Conservation (phyloP, 2,329 filamentous ascomycete genomes). For the Phialophora chinensis region DNA sequence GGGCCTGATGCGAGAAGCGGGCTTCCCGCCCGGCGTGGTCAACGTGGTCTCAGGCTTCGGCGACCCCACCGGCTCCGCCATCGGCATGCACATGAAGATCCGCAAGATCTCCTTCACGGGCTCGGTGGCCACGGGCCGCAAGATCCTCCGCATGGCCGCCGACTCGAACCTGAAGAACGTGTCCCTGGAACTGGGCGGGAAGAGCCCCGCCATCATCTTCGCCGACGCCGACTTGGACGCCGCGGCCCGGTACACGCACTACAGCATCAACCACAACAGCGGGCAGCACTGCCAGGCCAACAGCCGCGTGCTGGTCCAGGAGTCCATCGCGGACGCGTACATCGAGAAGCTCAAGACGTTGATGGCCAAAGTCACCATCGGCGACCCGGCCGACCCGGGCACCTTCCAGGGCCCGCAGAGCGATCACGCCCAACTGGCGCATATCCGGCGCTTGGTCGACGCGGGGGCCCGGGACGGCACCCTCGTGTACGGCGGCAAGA, state of each 20-base stretch:
- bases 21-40: slow-evolving; percentile 56
- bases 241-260: slow-evolving; percentile 46
- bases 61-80: slow-evolving; percentile 62
- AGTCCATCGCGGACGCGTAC: slow-evolving; percentile 58
- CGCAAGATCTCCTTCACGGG: slow-evolving; percentile 47
- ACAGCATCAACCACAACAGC: slow-evolving; percentile 43
- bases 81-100: slow-evolving; percentile 43
- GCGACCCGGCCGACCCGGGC: slow-evolving; percentile 51
- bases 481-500: slow-evolving; percentile 51
- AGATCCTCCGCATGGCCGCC: slow-evolving; percentile 42
- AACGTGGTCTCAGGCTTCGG: slow-evolving; percentile 48
- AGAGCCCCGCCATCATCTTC: slow-evolving; percentile 46
- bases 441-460: slow-evolving; percentile 61
- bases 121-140: slow-evolving; percentile 41
- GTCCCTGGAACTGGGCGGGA: slow-evolving; percentile 47
- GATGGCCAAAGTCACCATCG: slow-evolving; percentile 41
- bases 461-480: slow-evolving; percentile 59
- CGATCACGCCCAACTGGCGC: slow-evolving; percentile 69
- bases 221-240: slow-evolving; percentile 44
- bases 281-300: slow-evolving; percentile 60
- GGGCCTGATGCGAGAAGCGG: slow-evolving; percentile 48
- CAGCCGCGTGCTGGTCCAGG: slow-evolving; percentile 66
- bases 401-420: slow-evolving; percentile 66
- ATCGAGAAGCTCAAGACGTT: slow-evolving; percentile 55
- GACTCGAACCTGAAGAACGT: slow-evolving; percentile 46